Evolutionary conservation across 768 basidiomycete genomes (phyloP).

Genomic region (Boletus rubropictus): DNA sequence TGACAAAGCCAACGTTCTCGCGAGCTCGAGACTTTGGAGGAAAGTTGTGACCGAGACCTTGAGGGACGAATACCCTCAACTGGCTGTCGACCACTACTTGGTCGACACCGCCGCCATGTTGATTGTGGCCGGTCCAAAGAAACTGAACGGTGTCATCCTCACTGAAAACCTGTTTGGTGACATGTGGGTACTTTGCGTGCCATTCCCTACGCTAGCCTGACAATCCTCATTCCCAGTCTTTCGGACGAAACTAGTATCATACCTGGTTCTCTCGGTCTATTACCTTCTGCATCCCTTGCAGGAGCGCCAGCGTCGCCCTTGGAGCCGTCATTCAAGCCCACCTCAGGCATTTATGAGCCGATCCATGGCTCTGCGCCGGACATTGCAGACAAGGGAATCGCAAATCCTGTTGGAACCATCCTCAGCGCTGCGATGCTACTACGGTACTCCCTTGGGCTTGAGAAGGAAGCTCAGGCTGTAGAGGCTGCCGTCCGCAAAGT

Average conservation of each 20-base stretch:
- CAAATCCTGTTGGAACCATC: constrained; percentile 93
- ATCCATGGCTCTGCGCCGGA: constrained; percentile 95
- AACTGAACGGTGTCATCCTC: constrained; percentile 90
- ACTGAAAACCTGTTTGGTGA: constrained; percentile 97
- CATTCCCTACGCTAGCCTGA: constrained; percentile 3
- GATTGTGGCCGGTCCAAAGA: constrained; percentile 82
- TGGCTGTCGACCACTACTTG: constrained; percentile 83
- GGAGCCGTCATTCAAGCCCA: constrained; percentile 62
- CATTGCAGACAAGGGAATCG: constrained; percentile 90
- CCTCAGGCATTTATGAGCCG: constrained; percentile 91
- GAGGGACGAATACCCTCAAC: constrained; percentile 78
- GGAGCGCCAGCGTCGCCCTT: constrained; percentile 65
- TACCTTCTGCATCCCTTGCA: constrained; percentile 94
- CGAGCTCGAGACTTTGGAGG: constrained; percentile 90
- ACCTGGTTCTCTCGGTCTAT: constrained; percentile 91
- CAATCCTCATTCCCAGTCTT: constrained; percentile 45
- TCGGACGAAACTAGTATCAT: constrained; percentile 97
- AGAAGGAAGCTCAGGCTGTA: constrained; percentile 76
- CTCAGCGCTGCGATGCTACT: constrained; percentile 90
- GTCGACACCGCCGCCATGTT: constrained; percentile 97
- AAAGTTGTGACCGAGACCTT: constrained; percentile 86
- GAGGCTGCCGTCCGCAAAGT: constrained; percentile 89
- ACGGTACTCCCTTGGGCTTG: constrained; percentile 89
- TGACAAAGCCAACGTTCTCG: constrained; percentile 98
- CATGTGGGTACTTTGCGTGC: constrained; percentile 57